Conservation (phyloP, 306 rosid species). For the Acacia confusa region DNA sequence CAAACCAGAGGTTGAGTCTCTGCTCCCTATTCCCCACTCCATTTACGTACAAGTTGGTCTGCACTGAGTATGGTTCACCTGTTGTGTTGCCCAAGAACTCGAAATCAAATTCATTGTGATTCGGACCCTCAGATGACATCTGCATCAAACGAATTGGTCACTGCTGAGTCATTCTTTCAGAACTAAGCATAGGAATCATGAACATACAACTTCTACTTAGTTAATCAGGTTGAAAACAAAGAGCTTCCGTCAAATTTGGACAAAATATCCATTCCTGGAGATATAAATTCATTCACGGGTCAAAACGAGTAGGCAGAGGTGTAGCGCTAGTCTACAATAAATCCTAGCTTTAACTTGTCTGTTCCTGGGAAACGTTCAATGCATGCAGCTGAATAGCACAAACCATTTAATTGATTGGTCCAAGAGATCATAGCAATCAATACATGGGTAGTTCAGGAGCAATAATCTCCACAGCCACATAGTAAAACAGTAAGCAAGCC, state of each 20-base stretch:
- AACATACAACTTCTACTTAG: background rate
- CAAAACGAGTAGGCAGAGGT: constrained; percentile 21
- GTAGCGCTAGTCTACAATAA: constrained; percentile 15
- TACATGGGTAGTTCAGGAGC: background rate
- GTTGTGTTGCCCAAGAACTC: constrained; percentile 90
- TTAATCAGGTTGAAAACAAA: background rate
- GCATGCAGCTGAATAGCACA: background rate
- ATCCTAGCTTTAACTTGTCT: constrained; percentile 18
- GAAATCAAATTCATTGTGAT: constrained; percentile 87
- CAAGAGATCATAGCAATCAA: background rate
- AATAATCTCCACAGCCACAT: constrained; percentile 1
- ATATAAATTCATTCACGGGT: constrained; percentile 21
- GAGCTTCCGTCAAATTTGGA: background rate
- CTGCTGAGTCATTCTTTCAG: background rate
- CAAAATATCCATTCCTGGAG: background rate
- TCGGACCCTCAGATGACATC: constrained; percentile 95
- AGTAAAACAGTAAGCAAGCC: background rate
- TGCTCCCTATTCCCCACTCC: constrained; percentile 94
- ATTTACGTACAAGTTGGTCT: constrained; percentile 84
- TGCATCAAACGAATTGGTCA: constrained; percentile 18
- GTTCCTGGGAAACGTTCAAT: constrained; percentile 21
- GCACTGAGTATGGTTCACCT: constrained; percentile 89
- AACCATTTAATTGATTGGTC: background rate
- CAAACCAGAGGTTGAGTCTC: constrained; percentile 91
- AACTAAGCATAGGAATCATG: background rate